phyloP scores from a whole-genome alignment of 371 early-diverging fungal species.

The Mucor plumbeus region DNA sequence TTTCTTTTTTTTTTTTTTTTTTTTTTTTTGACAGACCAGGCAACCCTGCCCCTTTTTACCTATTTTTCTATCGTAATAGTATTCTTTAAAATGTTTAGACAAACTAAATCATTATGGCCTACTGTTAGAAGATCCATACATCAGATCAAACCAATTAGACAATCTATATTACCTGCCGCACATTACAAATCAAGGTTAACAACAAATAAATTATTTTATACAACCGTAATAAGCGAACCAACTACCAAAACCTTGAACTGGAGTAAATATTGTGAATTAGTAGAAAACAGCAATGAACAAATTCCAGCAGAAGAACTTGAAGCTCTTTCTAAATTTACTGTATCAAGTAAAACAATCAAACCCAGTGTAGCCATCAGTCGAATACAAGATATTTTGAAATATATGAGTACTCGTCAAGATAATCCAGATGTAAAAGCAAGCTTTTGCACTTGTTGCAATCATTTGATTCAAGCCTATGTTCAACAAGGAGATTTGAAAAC shows the following conservation, averaged over 20 bases:
- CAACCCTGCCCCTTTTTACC: slow-evolving; percentile 7
- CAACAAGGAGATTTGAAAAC: slow-evolving; percentile 26
- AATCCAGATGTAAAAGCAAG: not conserved
- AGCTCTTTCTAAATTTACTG: not conserved
- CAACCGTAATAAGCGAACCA: not conserved
- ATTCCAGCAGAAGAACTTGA: slow-evolving; percentile 1
- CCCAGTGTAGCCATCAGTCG: slow-evolving; percentile 8
- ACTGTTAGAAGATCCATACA: not conserved
- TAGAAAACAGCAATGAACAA: not conserved
- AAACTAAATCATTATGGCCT: slow-evolving; percentile 1
- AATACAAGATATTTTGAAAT: slow-evolving; percentile 31
- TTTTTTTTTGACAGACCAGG: not conserved
- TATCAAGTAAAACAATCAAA: not conserved
- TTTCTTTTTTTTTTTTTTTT: not conserved
- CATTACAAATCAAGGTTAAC: not conserved
- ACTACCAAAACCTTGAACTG: not conserved
- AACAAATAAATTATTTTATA: not conserved
- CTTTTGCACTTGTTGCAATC: slow-evolving; percentile 41
- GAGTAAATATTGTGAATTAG: not conserved
- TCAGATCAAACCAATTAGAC: not conserved
- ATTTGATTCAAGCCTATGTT: slow-evolving; percentile 41
- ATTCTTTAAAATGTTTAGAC: not conserved
- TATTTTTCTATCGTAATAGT: not conserved
- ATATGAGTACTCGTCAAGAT: slow-evolving; percentile 1
- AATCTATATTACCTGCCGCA: not conserved